A percentile compares a stretch with the other conserved stretches of the same genome.
Evolutionary conservation across 2,329 filamentous ascomycete species (phyloP).

Genomic region (Penicillium sp.): DNA sequence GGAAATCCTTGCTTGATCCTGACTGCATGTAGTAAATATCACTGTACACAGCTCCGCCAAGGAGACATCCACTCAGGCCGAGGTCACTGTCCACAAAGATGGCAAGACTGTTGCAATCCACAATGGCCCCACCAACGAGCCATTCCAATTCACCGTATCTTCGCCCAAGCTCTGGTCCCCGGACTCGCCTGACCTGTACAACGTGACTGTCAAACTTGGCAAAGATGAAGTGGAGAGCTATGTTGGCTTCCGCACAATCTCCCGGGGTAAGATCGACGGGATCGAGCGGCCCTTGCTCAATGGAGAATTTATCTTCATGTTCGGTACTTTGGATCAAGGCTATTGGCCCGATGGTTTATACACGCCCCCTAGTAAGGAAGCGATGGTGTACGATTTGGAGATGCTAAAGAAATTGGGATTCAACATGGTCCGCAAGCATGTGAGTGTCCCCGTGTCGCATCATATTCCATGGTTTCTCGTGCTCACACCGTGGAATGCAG

Average conservation of each 20-base stretch:
- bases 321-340: constrained; percentile 69
- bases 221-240: constrained; percentile 62
- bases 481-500: constrained; percentile 29
- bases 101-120: constrained; percentile 47
- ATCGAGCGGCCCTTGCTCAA: constrained; percentile 64
- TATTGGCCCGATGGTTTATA: constrained; percentile 71
- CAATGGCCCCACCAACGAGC: constrained; percentile 48
- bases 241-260: constrained; percentile 67
- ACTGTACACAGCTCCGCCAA: constrained; percentile 52
- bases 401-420: constrained; percentile 65
- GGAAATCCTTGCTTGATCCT: not conserved
- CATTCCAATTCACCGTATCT: constrained; percentile 57
- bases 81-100: constrained; percentile 42
- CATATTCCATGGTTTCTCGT: not conserved
- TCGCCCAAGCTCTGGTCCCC: constrained; percentile 66
- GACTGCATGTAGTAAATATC: constrained; percentile 51
- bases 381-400: constrained; percentile 66
- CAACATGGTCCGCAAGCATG: constrained; percentile 71
- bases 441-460: constrained; percentile 35
- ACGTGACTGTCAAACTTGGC: constrained; percentile 57
- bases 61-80: constrained; percentile 35
- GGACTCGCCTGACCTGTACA: constrained; percentile 62
- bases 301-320: constrained; percentile 66
- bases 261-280: constrained; percentile 57
- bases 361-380: constrained; percentile 63